Percentiles rank a stretch among this genome's conserved stretches.
Evolutionary conservation across 345 rosid genomes (phyloP).

Genomic region (Aquilaria malaccensis): DNA sequence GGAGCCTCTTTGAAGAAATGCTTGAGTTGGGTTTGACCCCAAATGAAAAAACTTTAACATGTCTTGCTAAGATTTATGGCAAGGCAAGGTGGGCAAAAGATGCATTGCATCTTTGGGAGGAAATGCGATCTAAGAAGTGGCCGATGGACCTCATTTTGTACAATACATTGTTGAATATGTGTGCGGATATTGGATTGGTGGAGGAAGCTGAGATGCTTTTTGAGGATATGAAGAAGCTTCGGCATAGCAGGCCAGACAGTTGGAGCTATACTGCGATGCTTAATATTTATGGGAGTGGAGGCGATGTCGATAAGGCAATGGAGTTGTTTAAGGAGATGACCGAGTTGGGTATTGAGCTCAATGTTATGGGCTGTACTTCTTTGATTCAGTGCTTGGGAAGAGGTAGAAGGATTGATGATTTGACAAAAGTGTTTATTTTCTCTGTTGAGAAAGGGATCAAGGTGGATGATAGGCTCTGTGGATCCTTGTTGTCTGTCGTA

Average conservation of each 20-base stretch:
- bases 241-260: constrained; percentile 54
- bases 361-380: constrained; percentile 92
- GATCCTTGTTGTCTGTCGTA: constrained; percentile 75
- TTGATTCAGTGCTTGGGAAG: constrained; percentile 80
- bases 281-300: constrained; percentile 72
- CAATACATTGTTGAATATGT: constrained; percentile 84
- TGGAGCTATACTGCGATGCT: constrained; percentile 90
- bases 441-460: constrained; percentile 47
- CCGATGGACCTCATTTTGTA: constrained; percentile 78
- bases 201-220: constrained; percentile 83
- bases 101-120: constrained; percentile 73
- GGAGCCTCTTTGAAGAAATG: constrained; percentile 77
- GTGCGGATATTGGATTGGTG: constrained; percentile 81
- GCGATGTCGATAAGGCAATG: constrained; percentile 69
- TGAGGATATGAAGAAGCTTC: constrained; percentile 65
- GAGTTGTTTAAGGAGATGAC: constrained; percentile 61
- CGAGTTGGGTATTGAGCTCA: constrained; percentile 41
- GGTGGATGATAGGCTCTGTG: constrained; percentile 83
- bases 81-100: constrained; percentile 90
- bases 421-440: constrained; percentile 49
- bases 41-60: constrained; percentile 70
- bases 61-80: constrained; percentile 79
- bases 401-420: constrained; percentile 55
- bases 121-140: constrained; percentile 64
- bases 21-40: constrained; percentile 64